These are phyloP conservation scores for Penicillium alfredii DNA, from an alignment of 495 filamentous ascomycete species.

Conservation along the genomic window DNA sequence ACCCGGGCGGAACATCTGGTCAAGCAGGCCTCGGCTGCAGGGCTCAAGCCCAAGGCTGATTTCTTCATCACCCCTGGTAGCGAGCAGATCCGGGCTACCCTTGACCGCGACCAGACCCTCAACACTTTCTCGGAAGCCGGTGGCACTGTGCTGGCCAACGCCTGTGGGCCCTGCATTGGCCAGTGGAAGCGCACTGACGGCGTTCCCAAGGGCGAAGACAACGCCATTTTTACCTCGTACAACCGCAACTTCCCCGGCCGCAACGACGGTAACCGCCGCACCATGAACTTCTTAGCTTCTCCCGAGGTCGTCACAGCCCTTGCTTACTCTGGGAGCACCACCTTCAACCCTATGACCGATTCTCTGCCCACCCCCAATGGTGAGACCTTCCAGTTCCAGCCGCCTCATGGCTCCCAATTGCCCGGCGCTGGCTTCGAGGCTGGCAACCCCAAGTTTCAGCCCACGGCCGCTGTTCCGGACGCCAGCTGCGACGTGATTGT, in stretches of 20 bases:
- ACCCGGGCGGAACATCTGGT: conserved; percentile 86
- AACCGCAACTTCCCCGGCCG: conserved; percentile 98
- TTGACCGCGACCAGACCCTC: conserved; percentile 79
- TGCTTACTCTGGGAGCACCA: conserved; percentile 84
- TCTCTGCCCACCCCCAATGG: conserved; percentile 75
- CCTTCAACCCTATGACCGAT: conserved; percentile 95
- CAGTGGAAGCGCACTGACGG: conserved; percentile 93
- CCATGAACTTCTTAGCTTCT: conserved; percentile 97
- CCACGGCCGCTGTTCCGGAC: conserved; percentile 63
- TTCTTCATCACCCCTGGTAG: conserved; percentile 96
- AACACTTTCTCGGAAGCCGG: conserved; percentile 82
- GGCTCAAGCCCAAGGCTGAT: conserved; percentile 77
- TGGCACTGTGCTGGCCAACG: conserved; percentile 86
- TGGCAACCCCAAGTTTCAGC: conserved; percentile 71
- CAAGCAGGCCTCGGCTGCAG: conserved; percentile 79
- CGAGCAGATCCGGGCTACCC: conserved; percentile 92
- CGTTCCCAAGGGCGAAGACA: conserved; percentile 73
- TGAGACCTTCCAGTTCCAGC: conserved; percentile 74
- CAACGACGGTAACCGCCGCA: conserved; percentile 91
- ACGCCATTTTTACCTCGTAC: conserved; percentile 95
- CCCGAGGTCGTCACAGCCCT: conserved; percentile 96
- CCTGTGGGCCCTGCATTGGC: conserved; percentile 92
- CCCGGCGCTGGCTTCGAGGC: conserved; percentile 71
- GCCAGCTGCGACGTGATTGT: conserved; percentile 54
- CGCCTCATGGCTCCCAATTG: conserved; percentile 72